A percentile compares a stretch with the other conserved stretches of the same genome.
Conservation (phyloP, 441 rosid species). For the Adansonia gregorii region DNA sequence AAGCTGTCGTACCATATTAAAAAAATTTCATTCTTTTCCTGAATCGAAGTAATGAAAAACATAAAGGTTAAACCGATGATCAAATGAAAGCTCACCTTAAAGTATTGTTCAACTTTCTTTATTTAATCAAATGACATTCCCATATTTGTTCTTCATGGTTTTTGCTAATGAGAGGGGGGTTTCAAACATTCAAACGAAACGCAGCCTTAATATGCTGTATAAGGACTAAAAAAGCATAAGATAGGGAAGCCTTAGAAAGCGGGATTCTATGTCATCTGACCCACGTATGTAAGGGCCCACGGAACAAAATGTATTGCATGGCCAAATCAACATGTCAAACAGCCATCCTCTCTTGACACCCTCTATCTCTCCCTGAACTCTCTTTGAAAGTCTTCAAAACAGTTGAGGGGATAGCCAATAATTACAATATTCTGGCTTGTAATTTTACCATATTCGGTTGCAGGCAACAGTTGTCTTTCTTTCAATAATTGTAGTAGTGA, state of each 20-base stretch:
- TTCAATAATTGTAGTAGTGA: neutral
- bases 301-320: slow-evolving; percentile 15
- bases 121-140: neutral
- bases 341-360: slow-evolving; percentile 15
- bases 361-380: slow-evolving; percentile 12
- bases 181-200: neutral
- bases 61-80: neutral
- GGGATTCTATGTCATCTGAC: slow-evolving; percentile 35
- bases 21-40: neutral
- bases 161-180: no score
- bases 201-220: slow-evolving; percentile 14
- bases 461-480: no score
- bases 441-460: no score
- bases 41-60: neutral
- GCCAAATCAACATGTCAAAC: slow-evolving; percentile 39
- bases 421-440: no score
- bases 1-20: no score
- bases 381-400: neutral
- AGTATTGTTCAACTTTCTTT: neutral
- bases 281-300: slow-evolving; percentile 51
- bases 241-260: slow-evolving; percentile 34
- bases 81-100: no score
- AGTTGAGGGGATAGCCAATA: slow-evolving; percentile 59
- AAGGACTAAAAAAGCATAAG: slow-evolving; percentile 20
- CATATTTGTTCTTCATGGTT: neutral